Percentiles rank a stretch among this genome's conserved stretches.
These are phyloP conservation scores for Fusarium nematophilum DNA, from an alignment of 2,329 filamentous ascomycete genomes.

Conservation along the genomic window DNA sequence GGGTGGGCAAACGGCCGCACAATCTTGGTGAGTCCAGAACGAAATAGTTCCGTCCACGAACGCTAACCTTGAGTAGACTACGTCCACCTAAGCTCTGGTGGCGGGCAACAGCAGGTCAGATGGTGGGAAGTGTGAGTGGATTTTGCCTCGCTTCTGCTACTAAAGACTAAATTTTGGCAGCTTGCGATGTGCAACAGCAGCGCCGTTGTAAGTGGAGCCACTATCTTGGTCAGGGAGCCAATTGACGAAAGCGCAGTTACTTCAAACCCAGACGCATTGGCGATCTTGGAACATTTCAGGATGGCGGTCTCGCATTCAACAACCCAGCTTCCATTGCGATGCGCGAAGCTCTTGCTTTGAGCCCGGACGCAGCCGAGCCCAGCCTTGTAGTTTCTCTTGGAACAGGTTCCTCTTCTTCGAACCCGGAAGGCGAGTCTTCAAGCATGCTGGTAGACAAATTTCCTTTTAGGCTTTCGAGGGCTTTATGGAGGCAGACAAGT, in stretches of 20 bases:
- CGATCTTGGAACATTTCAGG: conserved; percentile 25
- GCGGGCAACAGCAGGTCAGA: conserved; percentile 1
- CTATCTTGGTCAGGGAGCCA: background rate
- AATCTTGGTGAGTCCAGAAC: background rate
- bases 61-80: conserved; percentile 19
- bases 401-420: conserved; percentile 22
- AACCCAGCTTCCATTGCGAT: conserved; percentile 36
- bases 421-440: background rate
- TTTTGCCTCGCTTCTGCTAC: background rate
- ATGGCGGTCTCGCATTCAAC: conserved; percentile 35
- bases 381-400: conserved; percentile 34
- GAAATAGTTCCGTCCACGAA: background rate
- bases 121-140: conserved; percentile 23
- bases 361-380: conserved; percentile 16
- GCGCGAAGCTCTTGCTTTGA: conserved; percentile 22
- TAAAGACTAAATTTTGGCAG: conserved; percentile 7
- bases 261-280: conserved; percentile 23
- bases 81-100: conserved; percentile 3
- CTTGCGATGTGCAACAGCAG: conserved; percentile 26
- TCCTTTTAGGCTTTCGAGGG: conserved; percentile 11
- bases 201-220: conserved; percentile 35
- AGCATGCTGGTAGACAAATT: conserved; percentile 6
- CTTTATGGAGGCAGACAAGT: conserved; percentile 18
- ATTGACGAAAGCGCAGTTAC: conserved; percentile 17
- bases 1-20: conserved; percentile 2